Evolutionary conservation across 306 rosid genomes (phyloP).

Genomic region (Luffa acutangula): DNA sequence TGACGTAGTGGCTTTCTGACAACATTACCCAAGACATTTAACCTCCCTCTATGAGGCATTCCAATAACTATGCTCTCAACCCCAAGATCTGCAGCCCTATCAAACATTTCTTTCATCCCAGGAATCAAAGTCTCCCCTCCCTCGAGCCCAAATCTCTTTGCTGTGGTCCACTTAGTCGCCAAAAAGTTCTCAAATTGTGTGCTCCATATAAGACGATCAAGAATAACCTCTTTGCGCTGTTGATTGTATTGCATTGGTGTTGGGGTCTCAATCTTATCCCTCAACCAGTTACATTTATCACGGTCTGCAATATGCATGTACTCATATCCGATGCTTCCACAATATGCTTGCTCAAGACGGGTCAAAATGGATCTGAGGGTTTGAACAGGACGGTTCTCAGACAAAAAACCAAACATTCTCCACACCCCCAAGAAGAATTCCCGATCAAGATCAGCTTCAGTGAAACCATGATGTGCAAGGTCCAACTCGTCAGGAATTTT

Average conservation of each 20-base stretch:
- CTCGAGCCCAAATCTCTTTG: constrained; percentile 92
- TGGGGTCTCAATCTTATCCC: constrained; percentile 87
- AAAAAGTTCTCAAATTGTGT: constrained; percentile 77
- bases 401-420: constrained; percentile 90
- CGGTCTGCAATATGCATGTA: constrained; percentile 93
- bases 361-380: constrained; percentile 84
- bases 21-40: constrained; percentile 85
- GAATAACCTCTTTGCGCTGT: constrained; percentile 75
- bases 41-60: constrained; percentile 79
- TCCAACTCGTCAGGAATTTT: constrained; percentile 67
- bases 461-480: constrained; percentile 74
- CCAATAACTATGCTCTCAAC: constrained; percentile 95
- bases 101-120: constrained; percentile 95
- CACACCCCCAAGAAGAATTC: constrained; percentile 92
- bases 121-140: constrained; percentile 90
- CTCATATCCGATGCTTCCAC: constrained; percentile 87
- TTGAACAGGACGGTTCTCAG: constrained; percentile 88
- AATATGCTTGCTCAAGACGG: constrained; percentile 91
- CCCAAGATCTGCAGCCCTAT: constrained; percentile 82
- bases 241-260: constrained; percentile 38
- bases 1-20: constrained; percentile 88
- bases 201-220: constrained; percentile 88
- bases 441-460: constrained; percentile 94
- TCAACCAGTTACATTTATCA: constrained; percentile 75
- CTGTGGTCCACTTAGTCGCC: constrained; percentile 89